phyloP scores from a whole-genome alignment of 768 basidiomycete genomes.

The Mycena filopes region DNA sequence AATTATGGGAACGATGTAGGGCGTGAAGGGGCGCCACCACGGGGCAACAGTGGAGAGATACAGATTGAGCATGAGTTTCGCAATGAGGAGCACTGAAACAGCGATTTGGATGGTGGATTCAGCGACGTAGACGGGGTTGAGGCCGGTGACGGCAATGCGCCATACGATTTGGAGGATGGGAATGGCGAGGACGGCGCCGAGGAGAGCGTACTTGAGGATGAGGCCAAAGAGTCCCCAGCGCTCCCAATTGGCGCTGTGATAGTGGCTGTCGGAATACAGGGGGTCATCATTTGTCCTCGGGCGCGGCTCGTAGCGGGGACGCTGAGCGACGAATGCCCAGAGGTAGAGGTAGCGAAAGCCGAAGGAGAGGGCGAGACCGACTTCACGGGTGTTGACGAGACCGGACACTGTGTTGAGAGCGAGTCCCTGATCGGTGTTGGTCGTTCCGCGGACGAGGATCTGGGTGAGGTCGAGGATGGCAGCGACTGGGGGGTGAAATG shows the following conservation, averaged over 20 bases:
- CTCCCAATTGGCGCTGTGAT: constrained; percentile 72
- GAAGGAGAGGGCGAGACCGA: constrained; percentile 64
- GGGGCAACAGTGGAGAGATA: constrained; percentile 53
- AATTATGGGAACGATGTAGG: constrained; percentile 60
- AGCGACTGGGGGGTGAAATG: constrained; percentile 46
- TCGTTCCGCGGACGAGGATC: constrained; percentile 54
- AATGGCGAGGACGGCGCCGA: constrained; percentile 57
- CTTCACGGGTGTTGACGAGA: constrained; percentile 66
- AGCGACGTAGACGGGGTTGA: constrained; percentile 64
- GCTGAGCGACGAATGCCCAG: constrained; percentile 71
- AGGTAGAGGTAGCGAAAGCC: constrained; percentile 73
- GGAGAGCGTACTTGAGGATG: constrained; percentile 60
- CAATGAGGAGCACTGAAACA: constrained; percentile 65
- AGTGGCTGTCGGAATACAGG: constrained; percentile 33
- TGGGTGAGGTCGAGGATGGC: constrained; percentile 71
- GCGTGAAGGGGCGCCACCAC: constrained; percentile 55
- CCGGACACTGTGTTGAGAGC: constrained; percentile 44
- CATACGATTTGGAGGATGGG: constrained; percentile 72
- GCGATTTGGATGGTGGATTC: constrained; percentile 69
- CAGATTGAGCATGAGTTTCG: constrained; percentile 71
- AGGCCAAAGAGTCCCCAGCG: constrained; percentile 70
- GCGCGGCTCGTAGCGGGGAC: constrained; percentile 58
- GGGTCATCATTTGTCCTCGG: constrained; percentile 27
- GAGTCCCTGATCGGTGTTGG: constrained; percentile 36
- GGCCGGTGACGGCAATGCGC: constrained; percentile 54